Evolutionary conservation across 2,329 filamentous ascomycete genomes (phyloP).

Genomic region (Fusarium pseudoanthophilum): DNA sequence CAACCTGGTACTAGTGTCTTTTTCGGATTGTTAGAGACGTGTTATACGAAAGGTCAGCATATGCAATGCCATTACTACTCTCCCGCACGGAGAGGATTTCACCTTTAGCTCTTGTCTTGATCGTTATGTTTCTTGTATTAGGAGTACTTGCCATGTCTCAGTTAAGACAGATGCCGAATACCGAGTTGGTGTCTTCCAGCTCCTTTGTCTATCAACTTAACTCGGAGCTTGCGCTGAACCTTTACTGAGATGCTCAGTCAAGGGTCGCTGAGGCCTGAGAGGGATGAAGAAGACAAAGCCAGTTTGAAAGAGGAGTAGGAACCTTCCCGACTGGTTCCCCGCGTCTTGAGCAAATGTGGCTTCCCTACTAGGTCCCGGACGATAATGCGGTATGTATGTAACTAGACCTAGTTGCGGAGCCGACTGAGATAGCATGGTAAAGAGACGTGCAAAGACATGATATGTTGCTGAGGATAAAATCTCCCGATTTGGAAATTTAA

Average conservation of each 20-base stretch:
- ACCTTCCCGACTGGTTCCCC: not conserved
- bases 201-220: not conserved
- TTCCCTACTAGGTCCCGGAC: not conserved
- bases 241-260: not conserved
- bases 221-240: fast-evolving
- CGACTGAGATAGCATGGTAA: not conserved
- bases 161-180: not conserved
- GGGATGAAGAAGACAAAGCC: not conserved
- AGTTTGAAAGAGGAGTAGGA: not conserved
- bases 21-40: not conserved
- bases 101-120: not conserved
- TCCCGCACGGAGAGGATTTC: not conserved
- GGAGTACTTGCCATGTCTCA: not conserved
- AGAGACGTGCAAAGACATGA: not conserved
- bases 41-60: too few species aligned
- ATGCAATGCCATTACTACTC: not conserved
- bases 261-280: not conserved
- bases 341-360: not conserved
- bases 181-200: not conserved
- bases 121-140: not conserved
- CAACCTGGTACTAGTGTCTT: not conserved
- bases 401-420: not conserved
- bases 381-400: not conserved
- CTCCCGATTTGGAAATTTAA: not conserved
- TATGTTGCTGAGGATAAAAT: not conserved